These are phyloP conservation scores for Komagataea norvegica DNA, from an alignment of 1,139 yeast species.

Conservation along the genomic window DNA sequence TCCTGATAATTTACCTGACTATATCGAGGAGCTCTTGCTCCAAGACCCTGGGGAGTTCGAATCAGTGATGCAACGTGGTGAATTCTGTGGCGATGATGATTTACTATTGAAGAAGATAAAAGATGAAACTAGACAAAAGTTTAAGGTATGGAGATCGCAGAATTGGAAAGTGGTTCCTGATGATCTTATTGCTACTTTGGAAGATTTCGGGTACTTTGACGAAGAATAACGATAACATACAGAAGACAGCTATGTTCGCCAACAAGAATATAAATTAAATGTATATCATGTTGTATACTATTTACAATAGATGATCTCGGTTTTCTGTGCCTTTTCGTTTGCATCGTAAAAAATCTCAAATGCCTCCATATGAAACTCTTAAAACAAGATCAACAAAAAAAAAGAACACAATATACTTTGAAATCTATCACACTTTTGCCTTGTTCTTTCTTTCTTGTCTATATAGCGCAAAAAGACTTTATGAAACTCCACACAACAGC, in stretches of 20 bases:
- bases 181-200: constrained; percentile 30
- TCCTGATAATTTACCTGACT: constrained; percentile 42
- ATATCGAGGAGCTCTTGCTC: constrained; percentile 26
- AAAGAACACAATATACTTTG: constrained; percentile 1
- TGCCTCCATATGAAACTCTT: no score
- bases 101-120: constrained; percentile 13
- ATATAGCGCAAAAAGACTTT: constrained; percentile 2
- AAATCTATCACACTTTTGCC: constrained; percentile 3
- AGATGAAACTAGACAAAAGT: constrained; percentile 27
- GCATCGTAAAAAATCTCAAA: not conserved
- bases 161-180: constrained; percentile 41
- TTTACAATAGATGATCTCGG: constrained; percentile 12
- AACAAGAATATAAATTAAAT: constrained; percentile 8
- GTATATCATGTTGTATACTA: constrained; percentile 13
- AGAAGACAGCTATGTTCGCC: no score
- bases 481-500: constrained; percentile 10
- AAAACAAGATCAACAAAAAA: no score
- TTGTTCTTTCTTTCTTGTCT: not conserved
- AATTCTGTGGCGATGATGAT: constrained; percentile 15
- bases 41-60: constrained; percentile 9
- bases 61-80: constrained; percentile 22
- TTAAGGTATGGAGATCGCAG: constrained; percentile 28
- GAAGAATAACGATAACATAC: not conserved
- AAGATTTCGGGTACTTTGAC: constrained; percentile 12
- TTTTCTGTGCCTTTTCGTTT: constrained; percentile 10